A percentile compares a stretch with the other conserved stretches of the same genome.
Conservation (phyloP, 306 rosid species). For the Argentina anserina region DNA sequence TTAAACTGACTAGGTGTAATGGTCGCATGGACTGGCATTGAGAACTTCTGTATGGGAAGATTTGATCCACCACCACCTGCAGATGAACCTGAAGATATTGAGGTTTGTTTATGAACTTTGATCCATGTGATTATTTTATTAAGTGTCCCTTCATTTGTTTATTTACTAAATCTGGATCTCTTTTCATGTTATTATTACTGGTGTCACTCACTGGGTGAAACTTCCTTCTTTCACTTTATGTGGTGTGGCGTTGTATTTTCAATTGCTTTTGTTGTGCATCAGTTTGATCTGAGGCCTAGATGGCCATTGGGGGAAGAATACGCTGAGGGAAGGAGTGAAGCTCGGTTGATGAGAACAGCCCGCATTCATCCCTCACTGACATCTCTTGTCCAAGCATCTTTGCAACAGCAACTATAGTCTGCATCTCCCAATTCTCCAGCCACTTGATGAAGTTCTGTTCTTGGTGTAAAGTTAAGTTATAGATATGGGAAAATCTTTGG, state of each 20-base stretch:
- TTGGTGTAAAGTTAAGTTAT: neutral
- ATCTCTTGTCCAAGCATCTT: conserved; percentile 71
- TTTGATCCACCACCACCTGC: conserved; percentile 92
- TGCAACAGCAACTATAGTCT: conserved; percentile 42
- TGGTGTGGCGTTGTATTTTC: neutral
- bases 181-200: neutral
- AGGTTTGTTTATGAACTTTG: conserved; percentile 43
- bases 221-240: neutral
- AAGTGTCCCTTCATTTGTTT: neutral
- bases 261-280: conserved; percentile 11
- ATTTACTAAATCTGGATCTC: neutral
- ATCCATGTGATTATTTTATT: neutral
- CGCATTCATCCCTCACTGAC: conserved; percentile 92
- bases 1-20: conserved; percentile 65
- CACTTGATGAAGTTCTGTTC: conserved; percentile 1
- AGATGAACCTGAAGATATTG: conserved; percentile 73
- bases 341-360: conserved; percentile 75
- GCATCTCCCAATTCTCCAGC: conserved; percentile 17
- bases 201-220: neutral
- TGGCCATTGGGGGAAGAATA: conserved; percentile 95
- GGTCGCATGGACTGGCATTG: conserved; percentile 99
- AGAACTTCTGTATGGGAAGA: conserved; percentile 80
- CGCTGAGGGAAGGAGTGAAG: conserved; percentile 74
- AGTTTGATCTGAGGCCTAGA: conserved; percentile 87
- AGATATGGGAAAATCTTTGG: neutral